phyloP scores from a whole-genome alignment of 2,329 filamentous ascomycete species.

The Colletotrichum sidae region DNA sequence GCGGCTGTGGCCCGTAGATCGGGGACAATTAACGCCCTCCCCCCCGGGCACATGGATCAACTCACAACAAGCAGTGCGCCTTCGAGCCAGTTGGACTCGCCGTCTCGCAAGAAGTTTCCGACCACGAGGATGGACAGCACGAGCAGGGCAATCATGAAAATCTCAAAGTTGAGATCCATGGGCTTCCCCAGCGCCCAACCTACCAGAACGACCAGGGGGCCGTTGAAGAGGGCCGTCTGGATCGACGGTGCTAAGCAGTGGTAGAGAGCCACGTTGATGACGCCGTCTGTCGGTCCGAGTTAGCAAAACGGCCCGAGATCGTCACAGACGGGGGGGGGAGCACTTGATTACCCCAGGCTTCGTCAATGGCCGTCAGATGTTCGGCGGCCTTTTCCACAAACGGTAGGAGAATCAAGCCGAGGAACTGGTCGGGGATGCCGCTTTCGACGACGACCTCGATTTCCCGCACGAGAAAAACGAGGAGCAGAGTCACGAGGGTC shows the following conservation, averaged over 20 bases:
- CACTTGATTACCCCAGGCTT: conserved; percentile 64
- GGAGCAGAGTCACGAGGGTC: conserved; percentile 71
- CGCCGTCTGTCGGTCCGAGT: conserved; percentile 55
- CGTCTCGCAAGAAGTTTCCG: conserved; percentile 79
- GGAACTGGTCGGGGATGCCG: conserved; percentile 47
- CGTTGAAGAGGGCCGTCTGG: conserved; percentile 81
- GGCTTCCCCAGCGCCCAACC: conserved; percentile 74
- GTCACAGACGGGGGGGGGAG: not conserved
- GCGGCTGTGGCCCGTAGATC: not conserved
- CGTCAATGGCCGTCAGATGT: conserved; percentile 76
- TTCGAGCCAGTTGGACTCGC: conserved; percentile 82
- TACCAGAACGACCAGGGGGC: conserved; percentile 76
- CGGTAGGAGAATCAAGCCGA: conserved; percentile 72
- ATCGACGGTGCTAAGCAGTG: conserved; percentile 80
- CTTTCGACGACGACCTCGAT: conserved; percentile 63
- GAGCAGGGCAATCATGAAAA: conserved; percentile 79
- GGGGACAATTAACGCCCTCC: not conserved
- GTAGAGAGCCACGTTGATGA: conserved; percentile 77
- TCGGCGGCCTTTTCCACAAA: conserved; percentile 79
- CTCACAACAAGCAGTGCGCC: conserved; percentile 74
- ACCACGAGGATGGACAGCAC: conserved; percentile 81
- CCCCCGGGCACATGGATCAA: too few species aligned
- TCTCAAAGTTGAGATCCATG: conserved; percentile 80
- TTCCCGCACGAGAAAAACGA: conserved; percentile 74
- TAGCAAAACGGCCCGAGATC: fast-evolving